These are phyloP conservation scores for Stephania yunnanensis DNA, from an alignment of 164 flowering plant species.

Conservation along the genomic window DNA sequence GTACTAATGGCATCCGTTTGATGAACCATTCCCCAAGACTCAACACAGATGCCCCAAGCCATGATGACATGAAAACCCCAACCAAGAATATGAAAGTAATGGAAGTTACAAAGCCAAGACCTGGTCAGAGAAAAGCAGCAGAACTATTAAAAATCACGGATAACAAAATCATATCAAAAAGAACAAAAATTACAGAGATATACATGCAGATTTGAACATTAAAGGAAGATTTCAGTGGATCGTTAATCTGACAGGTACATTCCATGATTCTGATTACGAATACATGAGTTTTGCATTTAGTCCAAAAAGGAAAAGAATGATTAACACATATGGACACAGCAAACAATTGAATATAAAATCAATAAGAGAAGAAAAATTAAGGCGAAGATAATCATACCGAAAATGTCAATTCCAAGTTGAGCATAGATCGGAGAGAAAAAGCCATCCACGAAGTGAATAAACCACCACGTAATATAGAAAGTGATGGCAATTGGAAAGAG, in stretches of 20 bases:
- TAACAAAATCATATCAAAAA: not conserved
- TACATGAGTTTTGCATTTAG: no score
- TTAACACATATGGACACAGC: not conserved
- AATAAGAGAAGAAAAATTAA: not conserved
- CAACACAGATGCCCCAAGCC: slow-evolving; percentile 76
- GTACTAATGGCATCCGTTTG: slow-evolving; percentile 79
- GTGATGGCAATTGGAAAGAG: slow-evolving; percentile 74
- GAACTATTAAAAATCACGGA: not conserved
- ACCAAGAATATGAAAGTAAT: slow-evolving; percentile 73
- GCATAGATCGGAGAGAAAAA: slow-evolving; percentile 58
- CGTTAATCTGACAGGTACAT: no score
- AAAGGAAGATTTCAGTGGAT: not conserved
- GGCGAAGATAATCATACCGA: slow-evolving; percentile 40
- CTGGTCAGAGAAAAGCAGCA: slow-evolving; percentile 20
- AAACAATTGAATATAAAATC: not conserved
- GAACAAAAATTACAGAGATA: not conserved
- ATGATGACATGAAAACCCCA: slow-evolving; percentile 82
- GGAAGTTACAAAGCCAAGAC: slow-evolving; percentile 75
- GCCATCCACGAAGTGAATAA: slow-evolving; percentile 50
- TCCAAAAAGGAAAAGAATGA: not conserved
- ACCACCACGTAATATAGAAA: slow-evolving; percentile 83
- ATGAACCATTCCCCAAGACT: slow-evolving; percentile 78
- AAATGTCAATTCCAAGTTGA: slow-evolving; percentile 71
- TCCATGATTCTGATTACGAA: not conserved
- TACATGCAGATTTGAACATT: not conserved